Evolutionary conservation across 441 rosid genomes (phyloP).

Genomic region (Kokia cookei): DNA sequence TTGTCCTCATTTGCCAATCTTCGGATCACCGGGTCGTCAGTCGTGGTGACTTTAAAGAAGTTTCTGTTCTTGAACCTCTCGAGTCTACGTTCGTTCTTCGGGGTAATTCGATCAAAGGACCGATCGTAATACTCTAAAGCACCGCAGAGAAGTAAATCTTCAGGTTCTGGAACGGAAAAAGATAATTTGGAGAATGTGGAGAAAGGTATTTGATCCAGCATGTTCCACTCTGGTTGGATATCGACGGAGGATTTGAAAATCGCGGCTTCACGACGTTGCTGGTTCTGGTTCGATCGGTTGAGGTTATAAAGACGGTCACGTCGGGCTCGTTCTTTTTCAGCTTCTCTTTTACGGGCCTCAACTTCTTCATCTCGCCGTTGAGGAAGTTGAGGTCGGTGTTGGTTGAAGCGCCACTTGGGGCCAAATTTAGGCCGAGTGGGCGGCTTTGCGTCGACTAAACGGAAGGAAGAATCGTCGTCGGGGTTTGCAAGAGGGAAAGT

Average conservation of each 20-base stretch:
- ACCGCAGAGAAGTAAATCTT: slow-evolving; percentile 71
- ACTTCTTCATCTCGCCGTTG: slow-evolving; percentile 94
- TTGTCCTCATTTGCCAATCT: slow-evolving; percentile 80
- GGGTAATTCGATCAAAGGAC: slow-evolving; percentile 61
- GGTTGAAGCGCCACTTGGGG: slow-evolving; percentile 79
- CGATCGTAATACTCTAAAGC: slow-evolving; percentile 71
- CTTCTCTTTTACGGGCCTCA: slow-evolving; percentile 75
- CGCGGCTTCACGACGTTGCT: slow-evolving; percentile 74
- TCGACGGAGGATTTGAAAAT: slow-evolving; percentile 76
- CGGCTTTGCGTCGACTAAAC: slow-evolving; percentile 78
- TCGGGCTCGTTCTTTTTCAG: slow-evolving; percentile 86
- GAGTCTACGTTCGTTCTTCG: slow-evolving; percentile 67
- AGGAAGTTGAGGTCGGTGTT: slow-evolving; percentile 71
- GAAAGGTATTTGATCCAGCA: slow-evolving; percentile 91
- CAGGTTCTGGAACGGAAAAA: slow-evolving; percentile 66
- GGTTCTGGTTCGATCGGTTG: slow-evolving; percentile 57
- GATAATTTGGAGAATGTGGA: slow-evolving; percentile 77
- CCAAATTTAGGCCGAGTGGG: slow-evolving; percentile 81
- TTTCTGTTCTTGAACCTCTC: slow-evolving; percentile 85
- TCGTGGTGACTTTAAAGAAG: slow-evolving; percentile 85
- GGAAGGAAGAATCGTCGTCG: slow-evolving; percentile 70
- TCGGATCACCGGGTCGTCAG: slow-evolving; percentile 88
- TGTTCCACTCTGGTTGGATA: slow-evolving; percentile 92
- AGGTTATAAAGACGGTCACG: slow-evolving; percentile 70
- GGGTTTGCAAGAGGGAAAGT: slow-evolving; percentile 39